Percentiles rank a stretch among this genome's conserved stretches.
Conservation (phyloP, 306 rosid species). For the Arachis stenosperma region DNA sequence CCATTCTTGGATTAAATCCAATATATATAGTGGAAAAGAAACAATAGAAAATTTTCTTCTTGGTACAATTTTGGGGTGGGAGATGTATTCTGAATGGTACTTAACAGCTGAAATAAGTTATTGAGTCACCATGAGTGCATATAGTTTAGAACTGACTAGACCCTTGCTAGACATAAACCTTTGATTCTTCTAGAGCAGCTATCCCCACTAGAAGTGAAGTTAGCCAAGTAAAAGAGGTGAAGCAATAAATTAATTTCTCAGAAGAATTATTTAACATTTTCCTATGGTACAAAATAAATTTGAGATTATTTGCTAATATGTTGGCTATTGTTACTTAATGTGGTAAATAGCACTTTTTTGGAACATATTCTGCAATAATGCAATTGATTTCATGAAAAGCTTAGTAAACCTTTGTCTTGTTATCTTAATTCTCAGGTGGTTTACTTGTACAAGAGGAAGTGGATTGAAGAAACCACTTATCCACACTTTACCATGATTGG, state of each 20-base stretch:
- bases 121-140: neutral
- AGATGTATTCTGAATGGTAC: neutral
- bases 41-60: neutral
- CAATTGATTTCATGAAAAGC: slow-evolving; percentile 8
- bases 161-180: no score
- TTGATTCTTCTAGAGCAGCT: no score
- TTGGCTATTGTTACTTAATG: slow-evolving; percentile 3
- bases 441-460: slow-evolving; percentile 77
- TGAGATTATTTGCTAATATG: slow-evolving; percentile 20
- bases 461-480: slow-evolving; percentile 88
- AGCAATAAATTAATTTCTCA: no score
- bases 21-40: no score
- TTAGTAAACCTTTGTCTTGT: slow-evolving; percentile 7
- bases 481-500: slow-evolving; percentile 93
- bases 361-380: neutral
- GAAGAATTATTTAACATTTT: neutral
- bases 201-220: no score
- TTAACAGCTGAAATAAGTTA: neutral
- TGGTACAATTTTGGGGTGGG: neutral
- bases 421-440: slow-evolving; percentile 64
- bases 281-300: slow-evolving; percentile 2
- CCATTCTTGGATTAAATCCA: no score
- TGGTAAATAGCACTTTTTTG: slow-evolving; percentile 29
- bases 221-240: no score
- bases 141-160: neutral